A percentile compares a stretch with the other conserved stretches of the same genome.
Evolutionary conservation across 768 basidiomycete species (phyloP).

Genomic region (Collybiopsis confluens): DNA sequence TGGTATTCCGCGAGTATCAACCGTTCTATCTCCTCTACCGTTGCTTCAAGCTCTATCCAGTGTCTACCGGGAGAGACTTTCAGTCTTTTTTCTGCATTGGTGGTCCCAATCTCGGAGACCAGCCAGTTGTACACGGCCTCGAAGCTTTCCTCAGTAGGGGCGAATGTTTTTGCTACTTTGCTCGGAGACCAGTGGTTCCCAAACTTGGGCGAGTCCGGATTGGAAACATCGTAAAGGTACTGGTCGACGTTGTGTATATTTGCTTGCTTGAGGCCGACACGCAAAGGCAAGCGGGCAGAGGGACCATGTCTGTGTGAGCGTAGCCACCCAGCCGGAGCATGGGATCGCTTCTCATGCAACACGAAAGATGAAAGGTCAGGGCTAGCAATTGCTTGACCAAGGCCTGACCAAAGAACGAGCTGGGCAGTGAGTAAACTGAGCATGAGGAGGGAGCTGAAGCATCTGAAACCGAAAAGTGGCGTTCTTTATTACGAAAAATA

Average conservation of each 20-base stretch:
- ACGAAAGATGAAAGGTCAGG: slow-evolving; percentile 12
- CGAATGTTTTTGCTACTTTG: slow-evolving; percentile 37
- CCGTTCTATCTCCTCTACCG: slow-evolving; percentile 38
- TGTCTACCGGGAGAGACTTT: slow-evolving; percentile 24
- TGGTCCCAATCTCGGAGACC: slow-evolving; percentile 26
- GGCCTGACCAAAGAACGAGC: background rate
- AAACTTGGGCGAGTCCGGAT: slow-evolving; percentile 39
- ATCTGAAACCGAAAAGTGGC: too few relatives aligned
- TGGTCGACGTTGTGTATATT: slow-evolving; percentile 38
- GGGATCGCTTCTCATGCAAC: slow-evolving; percentile 36
- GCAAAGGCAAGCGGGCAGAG: slow-evolving; percentile 33
- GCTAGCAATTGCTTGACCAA: background rate
- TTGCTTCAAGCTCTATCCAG: slow-evolving; percentile 38
- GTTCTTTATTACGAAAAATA: too few relatives aligned
- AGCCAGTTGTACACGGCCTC: slow-evolving; percentile 38
- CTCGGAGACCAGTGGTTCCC: slow-evolving; percentile 42
- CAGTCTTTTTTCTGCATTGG: slow-evolving; percentile 23
- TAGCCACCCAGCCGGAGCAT: slow-evolving; percentile 28
- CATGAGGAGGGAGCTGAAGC: too few relatives aligned
- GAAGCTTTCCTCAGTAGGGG: slow-evolving; percentile 33
- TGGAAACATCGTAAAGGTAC: slow-evolving; percentile 35
- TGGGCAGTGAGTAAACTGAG: background rate
- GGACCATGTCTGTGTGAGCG: slow-evolving; percentile 24
- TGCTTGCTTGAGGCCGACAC: slow-evolving; percentile 39
- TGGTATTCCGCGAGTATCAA: slow-evolving; percentile 39